Conservation (phyloP, 192 early-diverging fungal genomes). For the Backusella liffmaniae region DNA sequence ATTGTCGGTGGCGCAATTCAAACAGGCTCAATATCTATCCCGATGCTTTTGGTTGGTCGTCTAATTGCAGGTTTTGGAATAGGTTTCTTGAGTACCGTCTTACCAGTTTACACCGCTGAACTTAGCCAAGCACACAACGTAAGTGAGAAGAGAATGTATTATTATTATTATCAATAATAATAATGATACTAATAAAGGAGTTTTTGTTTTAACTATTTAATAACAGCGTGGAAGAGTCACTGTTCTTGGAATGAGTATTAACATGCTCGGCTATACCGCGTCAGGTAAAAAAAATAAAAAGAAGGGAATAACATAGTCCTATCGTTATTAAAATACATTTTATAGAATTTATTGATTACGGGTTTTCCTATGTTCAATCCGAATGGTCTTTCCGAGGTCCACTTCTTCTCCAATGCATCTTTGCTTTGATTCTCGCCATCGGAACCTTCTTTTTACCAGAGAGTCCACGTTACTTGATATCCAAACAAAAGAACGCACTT, state of each 20-base stretch:
- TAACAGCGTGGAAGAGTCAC: slow-evolving; percentile 16
- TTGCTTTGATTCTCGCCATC: slow-evolving; percentile 65
- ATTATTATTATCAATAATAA: too few relatives aligned
- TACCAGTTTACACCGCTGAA: slow-evolving; percentile 58
- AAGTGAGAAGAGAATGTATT: neutral
- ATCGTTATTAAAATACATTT: too few relatives aligned
- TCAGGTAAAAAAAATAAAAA: neutral
- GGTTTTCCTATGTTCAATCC: slow-evolving; percentile 36
- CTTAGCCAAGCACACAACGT: slow-evolving; percentile 14
- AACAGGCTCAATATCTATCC: slow-evolving; percentile 44
- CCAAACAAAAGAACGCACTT: slow-evolving; percentile 57
- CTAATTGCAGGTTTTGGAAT: slow-evolving; percentile 54
- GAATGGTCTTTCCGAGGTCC: slow-evolving; percentile 73
- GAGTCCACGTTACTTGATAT: slow-evolving; percentile 80
- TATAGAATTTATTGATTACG: slow-evolving; percentile 54
- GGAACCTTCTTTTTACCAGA: slow-evolving; percentile 75
- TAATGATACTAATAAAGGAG: neutral
- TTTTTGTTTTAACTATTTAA: neutral
- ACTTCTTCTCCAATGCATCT: slow-evolving; percentile 76
- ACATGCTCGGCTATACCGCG: slow-evolving; percentile 14
- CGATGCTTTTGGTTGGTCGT: slow-evolving; percentile 47
- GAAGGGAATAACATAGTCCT: neutral
- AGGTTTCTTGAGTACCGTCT: slow-evolving; percentile 42
- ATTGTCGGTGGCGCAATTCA: slow-evolving; percentile 53
- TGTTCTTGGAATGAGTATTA: slow-evolving; percentile 17